Percentiles rank a stretch among this genome's conserved stretches.
phyloP scores from a whole-genome alignment of 306 rosid species.

The Medicago arabica region DNA sequence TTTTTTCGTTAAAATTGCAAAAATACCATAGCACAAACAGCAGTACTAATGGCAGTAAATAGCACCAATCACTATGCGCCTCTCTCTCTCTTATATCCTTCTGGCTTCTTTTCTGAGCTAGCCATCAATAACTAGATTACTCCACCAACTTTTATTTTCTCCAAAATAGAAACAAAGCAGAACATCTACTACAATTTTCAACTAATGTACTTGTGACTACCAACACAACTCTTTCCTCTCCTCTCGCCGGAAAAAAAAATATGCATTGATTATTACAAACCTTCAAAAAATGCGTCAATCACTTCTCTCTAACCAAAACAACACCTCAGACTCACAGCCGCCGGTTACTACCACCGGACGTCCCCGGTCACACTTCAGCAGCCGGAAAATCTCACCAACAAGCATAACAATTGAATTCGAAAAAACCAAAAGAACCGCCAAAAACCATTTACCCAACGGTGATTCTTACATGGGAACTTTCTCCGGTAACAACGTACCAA shows the following conservation, averaged over 20 bases:
- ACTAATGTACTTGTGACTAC: slow-evolving; percentile 2
- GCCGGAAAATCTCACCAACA: slow-evolving; percentile 76
- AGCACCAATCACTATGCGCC: not conserved
- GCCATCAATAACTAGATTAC: slow-evolving; percentile 30
- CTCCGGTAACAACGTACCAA: slow-evolving; percentile 58
- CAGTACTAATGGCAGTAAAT: not conserved
- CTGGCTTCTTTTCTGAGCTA: too few relatives aligned
- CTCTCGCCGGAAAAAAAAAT: slow-evolving; percentile 17
- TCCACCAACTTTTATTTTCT: slow-evolving; percentile 53
- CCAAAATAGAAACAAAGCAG: slow-evolving; percentile 3
- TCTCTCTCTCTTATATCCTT: slow-evolving; percentile 24
- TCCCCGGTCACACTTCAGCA: slow-evolving; percentile 36
- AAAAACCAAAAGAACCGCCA: slow-evolving; percentile 5
- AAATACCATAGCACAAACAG: not conserved
- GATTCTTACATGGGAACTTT: slow-evolving; percentile 88
- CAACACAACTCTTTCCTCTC: not conserved
- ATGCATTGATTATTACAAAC: slow-evolving; percentile 35
- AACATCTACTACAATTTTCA: not conserved
- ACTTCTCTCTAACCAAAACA: slow-evolving; percentile 48
- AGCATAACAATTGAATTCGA: slow-evolving; percentile 33
- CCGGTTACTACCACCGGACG: slow-evolving; percentile 46
- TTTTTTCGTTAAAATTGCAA: not conserved
- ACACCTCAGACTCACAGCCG: slow-evolving; percentile 45
- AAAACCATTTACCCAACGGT: slow-evolving; percentile 72
- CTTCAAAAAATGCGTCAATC: slow-evolving; percentile 79